Conservation (phyloP, 208 protist species). For the Plasmodiophora brassicae region DNA sequence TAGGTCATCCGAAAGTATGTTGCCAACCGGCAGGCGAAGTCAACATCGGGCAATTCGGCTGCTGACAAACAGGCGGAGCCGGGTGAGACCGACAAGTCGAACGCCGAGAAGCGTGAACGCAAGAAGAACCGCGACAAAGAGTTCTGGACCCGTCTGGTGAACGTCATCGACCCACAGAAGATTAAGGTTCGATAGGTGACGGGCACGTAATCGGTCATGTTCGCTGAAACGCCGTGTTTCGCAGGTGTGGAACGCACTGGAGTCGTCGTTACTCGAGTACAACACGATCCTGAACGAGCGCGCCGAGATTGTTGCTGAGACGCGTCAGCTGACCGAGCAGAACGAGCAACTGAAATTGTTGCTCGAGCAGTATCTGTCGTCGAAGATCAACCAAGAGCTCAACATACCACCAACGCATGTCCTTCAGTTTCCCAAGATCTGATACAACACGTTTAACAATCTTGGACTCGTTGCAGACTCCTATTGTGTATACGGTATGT, state of each 20-base stretch:
- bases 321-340: constrained; percentile 74
- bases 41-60: not conserved
- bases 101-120: not conserved
- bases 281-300: constrained; percentile 76
- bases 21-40: not conserved
- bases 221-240: not conserved
- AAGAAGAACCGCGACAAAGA: constrained; percentile 28
- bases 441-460: no score
- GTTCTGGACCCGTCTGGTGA: not conserved
- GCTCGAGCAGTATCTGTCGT: constrained; percentile 78
- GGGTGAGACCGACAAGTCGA: not conserved
- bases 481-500: no score
- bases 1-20: not conserved
- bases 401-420: constrained; percentile 34
- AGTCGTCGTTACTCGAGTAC: constrained; percentile 78
- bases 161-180: constrained; percentile 4
- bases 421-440: not conserved
- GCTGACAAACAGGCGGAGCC: not conserved
- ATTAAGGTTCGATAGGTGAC: not conserved
- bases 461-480: no score
- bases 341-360: constrained; percentile 82
- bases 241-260: constrained; percentile 62
- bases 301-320: constrained; percentile 71
- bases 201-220: not conserved
- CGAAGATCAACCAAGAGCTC: constrained; percentile 55